Evolutionary conservation across 495 filamentous ascomycete species (phyloP), one percentile per base, ranked within the genome.

Genomic region (Trichoderma reesei): DNA sequence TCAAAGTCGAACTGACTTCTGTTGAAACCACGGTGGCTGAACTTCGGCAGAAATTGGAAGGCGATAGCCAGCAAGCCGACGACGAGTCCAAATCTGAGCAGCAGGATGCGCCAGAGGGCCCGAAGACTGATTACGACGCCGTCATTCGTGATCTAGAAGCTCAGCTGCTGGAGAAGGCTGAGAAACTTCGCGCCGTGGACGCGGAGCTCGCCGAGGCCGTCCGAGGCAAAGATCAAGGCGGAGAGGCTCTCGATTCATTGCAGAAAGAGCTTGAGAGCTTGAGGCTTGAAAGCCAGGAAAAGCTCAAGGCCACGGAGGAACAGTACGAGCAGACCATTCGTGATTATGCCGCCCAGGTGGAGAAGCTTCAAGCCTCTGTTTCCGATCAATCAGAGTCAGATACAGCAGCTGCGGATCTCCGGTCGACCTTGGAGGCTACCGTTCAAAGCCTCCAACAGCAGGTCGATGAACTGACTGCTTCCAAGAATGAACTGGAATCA

Each of bases 21-120:
- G 79, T 75, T 8, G 69, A 77, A 62, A 76, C 70, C 36, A 81
- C 74, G 66, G 74, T 81, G 37, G 42, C 72, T 5, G 73, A 77
- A 63, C 73, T 82, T 56, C 51, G 51, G 9, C 51, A 56, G 26
- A 20, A 56, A 33, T 20, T 56, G 9, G 51, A 56, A 10, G 8
- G 1, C 8, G 71, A 71, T 39, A 71, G 75, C 33, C 75, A 78
- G 69, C 72, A 72, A 37, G 63, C 68, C 38, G 63, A 71, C 5
- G 73, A 71, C 16, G 67, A 66, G 16, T 67, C 65, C 26, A 65
- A 66, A 13, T 64, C 71, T 13, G 61, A 38, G 14, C 38, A 63
- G 8, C 64, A 69, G 14, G 64, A 14, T 31, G 6, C 26, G 51
- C 51, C 51, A 34, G 51, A 31, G 14, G 26, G 26, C 51, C 51